These are phyloP conservation scores for Boletus edulis DNA, from an alignment of 768 basidiomycete species.

Conservation along the genomic window DNA sequence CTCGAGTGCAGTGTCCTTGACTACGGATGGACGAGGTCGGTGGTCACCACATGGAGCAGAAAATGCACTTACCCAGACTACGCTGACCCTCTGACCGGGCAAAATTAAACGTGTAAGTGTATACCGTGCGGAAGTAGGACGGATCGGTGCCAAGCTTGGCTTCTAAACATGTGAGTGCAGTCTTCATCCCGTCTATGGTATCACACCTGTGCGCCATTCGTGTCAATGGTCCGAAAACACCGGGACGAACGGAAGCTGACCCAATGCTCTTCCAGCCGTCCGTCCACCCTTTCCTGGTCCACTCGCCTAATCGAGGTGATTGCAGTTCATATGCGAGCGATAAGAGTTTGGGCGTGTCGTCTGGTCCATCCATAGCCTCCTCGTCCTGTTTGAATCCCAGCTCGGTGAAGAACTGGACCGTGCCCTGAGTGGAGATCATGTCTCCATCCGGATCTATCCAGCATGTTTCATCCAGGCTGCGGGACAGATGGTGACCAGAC, in stretches of 20 bases:
- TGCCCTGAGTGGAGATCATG: slow-evolving; percentile 75
- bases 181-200: slow-evolving; percentile 58
- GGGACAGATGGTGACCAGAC: slow-evolving; percentile 2
- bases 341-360: slow-evolving; percentile 74
- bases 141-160: slow-evolving; percentile 61
- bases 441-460: slow-evolving; percentile 54
- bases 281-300: slow-evolving; percentile 68
- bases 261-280: slow-evolving; percentile 78
- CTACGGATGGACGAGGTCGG: slow-evolving; percentile 33
- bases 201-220: slow-evolving; percentile 52
- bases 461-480: not conserved
- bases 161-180: slow-evolving; percentile 51
- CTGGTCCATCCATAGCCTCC: slow-evolving; percentile 63
- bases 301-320: slow-evolving; percentile 69
- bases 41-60: not conserved
- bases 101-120: slow-evolving; percentile 79
- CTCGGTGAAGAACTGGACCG: slow-evolving; percentile 61
- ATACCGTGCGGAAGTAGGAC: slow-evolving; percentile 73
- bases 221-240: slow-evolving; percentile 2
- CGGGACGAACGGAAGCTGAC: slow-evolving; percentile 38
- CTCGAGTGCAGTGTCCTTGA: slow-evolving; percentile 65
- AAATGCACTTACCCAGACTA: slow-evolving; percentile 58
- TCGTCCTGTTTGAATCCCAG: slow-evolving; percentile 27
- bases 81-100: slow-evolving; percentile 73
- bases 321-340: slow-evolving; percentile 80